phyloP scores from a whole-genome alignment of 2,329 filamentous ascomycete genomes.

The Gaeumannomyces sp. region DNA sequence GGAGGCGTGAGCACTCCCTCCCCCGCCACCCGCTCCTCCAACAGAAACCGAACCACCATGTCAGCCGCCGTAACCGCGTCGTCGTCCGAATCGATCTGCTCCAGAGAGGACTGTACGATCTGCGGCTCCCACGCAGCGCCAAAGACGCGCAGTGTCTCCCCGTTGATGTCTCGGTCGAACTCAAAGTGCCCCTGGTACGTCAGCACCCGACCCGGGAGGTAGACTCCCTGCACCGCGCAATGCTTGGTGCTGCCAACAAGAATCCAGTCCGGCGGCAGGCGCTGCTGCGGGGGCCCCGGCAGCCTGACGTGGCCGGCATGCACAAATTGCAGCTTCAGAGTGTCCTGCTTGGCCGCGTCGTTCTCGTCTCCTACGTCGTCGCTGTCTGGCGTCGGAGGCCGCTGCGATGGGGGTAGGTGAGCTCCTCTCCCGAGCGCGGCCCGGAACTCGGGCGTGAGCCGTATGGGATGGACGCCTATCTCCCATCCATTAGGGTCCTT shows the following conservation, averaged over 20 bases:
- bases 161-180: constrained; percentile 34
- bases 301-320: constrained; percentile 27
- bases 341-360: not conserved
- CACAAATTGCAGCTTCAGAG: constrained; percentile 30
- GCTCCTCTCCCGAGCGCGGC: constrained; percentile 12
- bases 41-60: constrained; percentile 26
- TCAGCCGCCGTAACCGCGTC: constrained; percentile 25
- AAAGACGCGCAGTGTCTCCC: constrained; percentile 30
- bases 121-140: constrained; percentile 20
- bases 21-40: constrained; percentile 12
- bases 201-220: constrained; percentile 29
- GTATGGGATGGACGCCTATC: constrained; percentile 24
- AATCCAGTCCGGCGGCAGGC: constrained; percentile 15
- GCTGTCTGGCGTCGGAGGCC: not conserved
- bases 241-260: constrained; percentile 21
- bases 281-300: constrained; percentile 11
- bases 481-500: constrained; percentile 26
- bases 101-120: constrained; percentile 16
- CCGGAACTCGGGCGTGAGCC: constrained; percentile 19
- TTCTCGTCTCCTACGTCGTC: not conserved
- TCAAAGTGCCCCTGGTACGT: constrained; percentile 38
- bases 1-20: not conserved
- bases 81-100: constrained; percentile 20
- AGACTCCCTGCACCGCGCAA: constrained; percentile 33
- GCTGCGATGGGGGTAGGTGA: not conserved